Base-by-base conservation (phyloP, 2,329 filamentous ascomycete genomes). In the Lasiodiplodia theobromae region DNA sequence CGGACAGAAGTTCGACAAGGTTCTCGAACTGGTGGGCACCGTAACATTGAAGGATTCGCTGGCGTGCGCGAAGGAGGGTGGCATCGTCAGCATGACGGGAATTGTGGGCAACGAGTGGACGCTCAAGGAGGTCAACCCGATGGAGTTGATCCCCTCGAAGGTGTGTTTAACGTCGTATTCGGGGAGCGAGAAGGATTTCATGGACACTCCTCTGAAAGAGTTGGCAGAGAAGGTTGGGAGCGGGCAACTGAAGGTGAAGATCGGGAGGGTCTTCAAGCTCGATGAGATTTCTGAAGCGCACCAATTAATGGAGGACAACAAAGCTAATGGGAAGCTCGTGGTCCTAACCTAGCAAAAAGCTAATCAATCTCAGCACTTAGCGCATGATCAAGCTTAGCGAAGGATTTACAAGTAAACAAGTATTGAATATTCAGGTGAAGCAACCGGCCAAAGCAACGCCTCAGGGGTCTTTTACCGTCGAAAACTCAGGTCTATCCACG, bases 271-370 rank as follows among this genome's bases (percentile, higher is more conserved):
- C 0, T 84, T 84, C 69, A 73, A 74, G 62, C 73, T 85, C 49
- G 80, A 83, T 53, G 76, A 84, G 62, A 83, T 85, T 74, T 81
- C 79, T 1, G 78, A 84, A 68, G 83, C 82, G 2, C 83, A 85
- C 75, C 71, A 74, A 23, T 74, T 75, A 54, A 84, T 84, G 82
- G 83, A 85, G 69, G 75, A 77, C 56, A 82, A 82, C 70, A 76
- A 73, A 47, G 82, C 81, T 0, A 78, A 78, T 12, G 83, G 82
- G 12, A 85, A 84, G 71, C 80, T 84, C 60, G 82, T 84, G 3
- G 76, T 84, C 12, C 49, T 79, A 37, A 74, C 72, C 12, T 66
- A 47, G 44, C n/a, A 21, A n/a, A n/a, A 21, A 44, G 10, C 11
- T 10, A 47, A 47, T 21, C 7, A 47, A 21, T n/a, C 18, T 10